Base-by-base conservation (phyloP, 1,284 basidiomycete genomes). In the Heterobasidion parviporum region DNA sequence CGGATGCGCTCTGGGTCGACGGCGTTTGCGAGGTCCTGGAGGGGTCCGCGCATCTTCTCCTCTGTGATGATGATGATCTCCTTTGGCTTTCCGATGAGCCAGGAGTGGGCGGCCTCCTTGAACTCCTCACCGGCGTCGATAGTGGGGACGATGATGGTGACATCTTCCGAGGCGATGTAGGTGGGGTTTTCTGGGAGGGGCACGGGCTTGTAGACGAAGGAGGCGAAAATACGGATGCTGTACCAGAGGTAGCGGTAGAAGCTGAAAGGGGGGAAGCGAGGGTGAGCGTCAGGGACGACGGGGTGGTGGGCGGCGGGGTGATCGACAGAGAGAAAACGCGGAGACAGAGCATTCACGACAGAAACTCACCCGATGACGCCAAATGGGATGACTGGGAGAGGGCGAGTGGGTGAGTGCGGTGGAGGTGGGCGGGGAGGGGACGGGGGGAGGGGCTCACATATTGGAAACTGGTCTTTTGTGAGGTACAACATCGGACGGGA, bases 51-150 rank as follows among this genome's bases (percentile, higher is more conserved):
- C 90, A 94, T 94, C 70, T 87, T 87, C 68, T 92, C 90, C 71
- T 94, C 92, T 8, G 92, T 95, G 68, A 95, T 89, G 72, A 95
- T 94, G 77, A 94, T 78, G 66, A 95, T 92, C 72, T 95, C 91
- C 68, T 92, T 93, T 14, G 92, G 93, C 63, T 89, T 87, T 62
- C 91, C 90, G 61, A 85, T 83, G 57, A 96, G 86, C 93, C 92
- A 95, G 63, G 83, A 88, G 71, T 87, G 82, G 35, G 92, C 92
- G 46, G 93, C 93, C 71, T 94, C 89, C 74, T 91, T 90, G 77
- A 96, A 94, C 72, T 94, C 92, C 68, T 94, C 91, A 52, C 92
- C 92, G 12, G 93, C 92, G 68, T 96, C 92, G 67, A 96, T 95
- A 60, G 92, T 95, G 43, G 92, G 93, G 3, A 95, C 92, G 60